Conservation (phyloP, 2,329 filamentous ascomycete genomes). For the Nothomitra cinnamomea region DNA sequence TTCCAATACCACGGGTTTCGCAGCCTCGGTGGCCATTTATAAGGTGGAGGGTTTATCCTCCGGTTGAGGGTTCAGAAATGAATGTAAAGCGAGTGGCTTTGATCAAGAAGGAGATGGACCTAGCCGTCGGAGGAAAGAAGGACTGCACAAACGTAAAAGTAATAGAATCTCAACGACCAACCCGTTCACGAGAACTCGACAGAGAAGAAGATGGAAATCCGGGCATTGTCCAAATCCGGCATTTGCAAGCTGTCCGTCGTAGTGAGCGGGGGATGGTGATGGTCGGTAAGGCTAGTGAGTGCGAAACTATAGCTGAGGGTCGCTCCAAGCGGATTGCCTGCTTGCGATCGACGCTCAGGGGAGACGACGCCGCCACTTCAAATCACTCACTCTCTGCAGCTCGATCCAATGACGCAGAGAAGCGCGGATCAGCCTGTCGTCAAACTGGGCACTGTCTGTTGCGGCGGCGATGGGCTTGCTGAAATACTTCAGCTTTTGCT, state of each 20-base stretch:
- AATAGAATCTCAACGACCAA: not conserved
- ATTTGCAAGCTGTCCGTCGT: not conserved
- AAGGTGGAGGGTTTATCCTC: not conserved
- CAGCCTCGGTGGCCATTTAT: not conserved
- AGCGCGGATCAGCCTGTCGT: not conserved
- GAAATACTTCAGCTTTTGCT: not conserved
- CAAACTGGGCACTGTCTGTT: not conserved
- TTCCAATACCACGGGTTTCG: not conserved
- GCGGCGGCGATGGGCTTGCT: not conserved
- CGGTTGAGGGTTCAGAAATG: constrained; percentile 6
- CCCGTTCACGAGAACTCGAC: constrained; percentile 3
- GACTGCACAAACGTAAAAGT: constrained; percentile 18
- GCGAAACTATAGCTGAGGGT: not conserved
- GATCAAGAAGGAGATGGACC: not conserved
- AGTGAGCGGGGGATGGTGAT: not conserved
- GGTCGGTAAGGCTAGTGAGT: not conserved
- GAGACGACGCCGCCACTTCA: not conserved
- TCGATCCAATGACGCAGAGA: not conserved
- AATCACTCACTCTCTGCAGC: not conserved
- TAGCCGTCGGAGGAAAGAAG: constrained; percentile 10
- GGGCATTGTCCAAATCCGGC: constrained; percentile 3
- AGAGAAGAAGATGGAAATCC: constrained; percentile 1
- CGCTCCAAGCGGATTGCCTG: not conserved
- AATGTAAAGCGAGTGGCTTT: constrained; percentile 9
- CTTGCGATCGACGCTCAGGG: too few species aligned